Conservation (phyloP, 2,329 filamentous ascomycete species). For the Zymoseptoria ardabiliae region DNA sequence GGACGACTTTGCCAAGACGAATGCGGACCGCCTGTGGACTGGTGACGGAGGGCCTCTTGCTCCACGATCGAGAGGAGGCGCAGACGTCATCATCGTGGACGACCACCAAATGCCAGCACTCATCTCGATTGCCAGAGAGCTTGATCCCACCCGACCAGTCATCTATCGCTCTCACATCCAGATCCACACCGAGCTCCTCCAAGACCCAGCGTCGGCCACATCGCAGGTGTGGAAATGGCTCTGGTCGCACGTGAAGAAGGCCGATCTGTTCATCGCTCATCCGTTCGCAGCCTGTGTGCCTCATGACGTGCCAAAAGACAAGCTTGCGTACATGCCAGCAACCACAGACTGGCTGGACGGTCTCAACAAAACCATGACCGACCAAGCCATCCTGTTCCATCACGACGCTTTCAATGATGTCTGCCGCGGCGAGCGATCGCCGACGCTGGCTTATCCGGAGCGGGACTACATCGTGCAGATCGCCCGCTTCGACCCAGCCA, state of each 20-base stretch:
- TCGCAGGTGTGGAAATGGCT: constrained; percentile 68
- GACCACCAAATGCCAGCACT: constrained; percentile 79
- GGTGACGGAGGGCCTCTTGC: constrained; percentile 59
- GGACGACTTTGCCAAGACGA: constrained; percentile 64
- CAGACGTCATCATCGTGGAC: constrained; percentile 70
- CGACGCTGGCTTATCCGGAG: constrained; percentile 51
- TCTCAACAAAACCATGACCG: constrained; percentile 65
- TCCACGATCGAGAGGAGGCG: constrained; percentile 59
- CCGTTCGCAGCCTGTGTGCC: constrained; percentile 72
- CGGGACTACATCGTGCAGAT: constrained; percentile 73
- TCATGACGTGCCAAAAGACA: constrained; percentile 54
- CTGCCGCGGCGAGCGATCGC: constrained; percentile 53
- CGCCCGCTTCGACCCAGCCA: constrained; percentile 75
- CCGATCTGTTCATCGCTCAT: constrained; percentile 76
- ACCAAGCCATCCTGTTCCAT: constrained; percentile 67
- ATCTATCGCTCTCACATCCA: constrained; percentile 80
- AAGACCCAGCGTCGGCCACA: constrained; percentile 55
- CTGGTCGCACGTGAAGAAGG: constrained; percentile 62
- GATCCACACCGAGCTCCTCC: constrained; percentile 63
- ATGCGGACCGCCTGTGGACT: constrained; percentile 69
- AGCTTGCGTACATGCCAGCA: constrained; percentile 68
- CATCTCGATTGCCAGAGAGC: constrained; percentile 64
- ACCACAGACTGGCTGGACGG: constrained; percentile 81
- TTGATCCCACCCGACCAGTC: constrained; percentile 65
- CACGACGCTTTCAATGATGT: constrained; percentile 62